Evolutionary conservation across 2,329 filamentous ascomycete species (phyloP).

Genomic region (Diaporthe vexans): DNA sequence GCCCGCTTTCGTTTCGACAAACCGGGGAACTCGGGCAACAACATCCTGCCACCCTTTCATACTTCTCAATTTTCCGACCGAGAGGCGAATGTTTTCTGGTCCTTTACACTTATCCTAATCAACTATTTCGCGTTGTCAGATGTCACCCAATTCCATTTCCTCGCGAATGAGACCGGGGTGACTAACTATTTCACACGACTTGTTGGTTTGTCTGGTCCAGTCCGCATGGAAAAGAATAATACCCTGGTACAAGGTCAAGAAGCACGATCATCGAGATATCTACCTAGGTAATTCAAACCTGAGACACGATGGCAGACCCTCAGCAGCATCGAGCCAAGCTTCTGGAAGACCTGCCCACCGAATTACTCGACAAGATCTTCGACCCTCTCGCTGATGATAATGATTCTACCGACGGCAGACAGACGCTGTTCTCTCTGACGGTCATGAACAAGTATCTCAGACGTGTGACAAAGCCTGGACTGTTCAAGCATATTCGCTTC

Average conservation of each 20-base stretch:
- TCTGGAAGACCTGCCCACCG: background rate
- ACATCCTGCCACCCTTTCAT: background rate
- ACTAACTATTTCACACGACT: background rate
- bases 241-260: background rate
- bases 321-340: background rate
- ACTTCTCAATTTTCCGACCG: background rate
- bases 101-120: too few relatives aligned
- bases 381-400: background rate
- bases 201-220: background rate
- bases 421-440: background rate
- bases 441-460: background rate
- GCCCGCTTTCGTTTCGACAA: background rate
- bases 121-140: background rate
- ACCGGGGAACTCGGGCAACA: too few relatives aligned
- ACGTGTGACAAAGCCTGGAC: background rate
- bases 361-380: background rate
- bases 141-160: too few relatives aligned
- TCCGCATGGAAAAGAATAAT: background rate
- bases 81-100: too few relatives aligned
- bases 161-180: background rate
- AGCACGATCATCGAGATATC: background rate
- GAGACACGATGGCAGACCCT: background rate
- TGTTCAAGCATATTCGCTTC: background rate
- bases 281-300: accelerated
- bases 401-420: background rate